Base-by-base conservation (phyloP, 148 eudicot species). In the Rheum nobile region DNA sequence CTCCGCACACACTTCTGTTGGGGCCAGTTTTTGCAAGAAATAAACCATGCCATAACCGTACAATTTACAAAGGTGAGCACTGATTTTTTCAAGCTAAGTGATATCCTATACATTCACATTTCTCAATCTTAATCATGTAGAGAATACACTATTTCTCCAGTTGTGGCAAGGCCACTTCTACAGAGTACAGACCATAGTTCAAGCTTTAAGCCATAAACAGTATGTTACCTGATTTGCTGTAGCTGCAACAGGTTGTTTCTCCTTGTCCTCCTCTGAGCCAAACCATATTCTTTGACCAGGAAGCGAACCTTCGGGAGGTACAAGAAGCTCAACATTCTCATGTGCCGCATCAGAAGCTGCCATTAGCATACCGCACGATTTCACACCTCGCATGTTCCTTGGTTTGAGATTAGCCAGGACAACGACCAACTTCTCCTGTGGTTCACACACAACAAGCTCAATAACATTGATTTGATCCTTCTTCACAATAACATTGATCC, bases 241-340 rank as follows among this genome's bases (percentile, higher is more conserved):
- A 68, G 96, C 98, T 67, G 86, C 82, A 14, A 78, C 90, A 13
- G 97, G 87, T 76, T 90, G 88, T 50, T 76, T 87, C 61, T 91
- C 93, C 75, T 90, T 86, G 38, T 87, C 96, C 63, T 85, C 89
- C 74, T 77, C 82, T 4, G 80, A 77, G 55, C 97, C 97, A 84
- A 95, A 95, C 98, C 98, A 95, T 78, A 95, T 80, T 79, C 98
- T 87, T 63, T 91, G 96, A 74, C 98, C 98, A 14, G 90, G 93
- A 21, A 83, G 61, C 52, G 98, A 87, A 75, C 85, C 89, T 70
- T 88, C 91, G 0, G 97, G 96, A 43, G 98, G 98, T 71, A 84
- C 93, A 79, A 95, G 93, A 72, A 95, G 96, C 89, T 91, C 97
- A 61, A 95, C 91, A 79, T 91, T 91, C 81, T 95, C 97, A 80